These are phyloP conservation scores for Pestalotiopsis sp. DNA, from an alignment of 2,329 filamentous ascomycete genomes.

Conservation along the genomic window DNA sequence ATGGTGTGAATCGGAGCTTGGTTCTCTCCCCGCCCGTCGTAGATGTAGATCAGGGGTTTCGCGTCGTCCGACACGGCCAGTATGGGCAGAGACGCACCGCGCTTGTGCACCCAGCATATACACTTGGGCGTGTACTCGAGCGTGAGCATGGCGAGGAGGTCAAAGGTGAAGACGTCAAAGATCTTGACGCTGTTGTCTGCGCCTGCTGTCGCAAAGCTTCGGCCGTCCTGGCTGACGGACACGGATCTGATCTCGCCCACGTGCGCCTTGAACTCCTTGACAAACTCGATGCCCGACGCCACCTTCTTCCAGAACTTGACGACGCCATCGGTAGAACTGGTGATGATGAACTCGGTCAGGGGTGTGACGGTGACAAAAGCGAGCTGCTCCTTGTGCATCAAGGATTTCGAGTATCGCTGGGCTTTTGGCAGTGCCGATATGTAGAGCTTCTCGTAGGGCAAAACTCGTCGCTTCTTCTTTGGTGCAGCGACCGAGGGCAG, in stretches of 20 bases:
- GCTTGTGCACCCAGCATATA: constrained; percentile 88
- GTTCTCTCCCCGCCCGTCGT: constrained; percentile 85
- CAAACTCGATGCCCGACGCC: constrained; percentile 87
- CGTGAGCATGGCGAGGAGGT: constrained; percentile 80
- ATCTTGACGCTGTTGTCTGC: constrained; percentile 78
- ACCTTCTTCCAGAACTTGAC: constrained; percentile 99
- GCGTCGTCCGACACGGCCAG: constrained; percentile 79
- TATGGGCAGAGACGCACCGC: constrained; percentile 83
- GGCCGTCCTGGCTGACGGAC: constrained; percentile 83
- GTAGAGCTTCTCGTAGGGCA: constrained; percentile 95
- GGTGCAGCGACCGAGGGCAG: constrained; percentile 76
- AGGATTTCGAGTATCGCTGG: constrained; percentile 83
- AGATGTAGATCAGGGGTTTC: constrained; percentile 75
- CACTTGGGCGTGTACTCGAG: constrained; percentile 74
- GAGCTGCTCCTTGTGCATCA: constrained; percentile 98
- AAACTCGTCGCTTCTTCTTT: constrained; percentile 87
- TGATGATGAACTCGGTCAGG: constrained; percentile 91
- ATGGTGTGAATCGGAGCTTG: constrained; percentile 75
- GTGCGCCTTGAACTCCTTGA: constrained; percentile 96
- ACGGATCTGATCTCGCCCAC: constrained; percentile 80
- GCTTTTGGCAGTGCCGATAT: constrained; percentile 83
- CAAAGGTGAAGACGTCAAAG: constrained; percentile 81
- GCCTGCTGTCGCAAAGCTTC: constrained; percentile 90
- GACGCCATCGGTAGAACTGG: constrained; percentile 88
- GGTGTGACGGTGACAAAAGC: constrained; percentile 87